Evolutionary conservation across 2,329 filamentous ascomycete species (phyloP), one percentile per base, ranked within the genome.

Genomic region (Seiridium cupressi): DNA sequence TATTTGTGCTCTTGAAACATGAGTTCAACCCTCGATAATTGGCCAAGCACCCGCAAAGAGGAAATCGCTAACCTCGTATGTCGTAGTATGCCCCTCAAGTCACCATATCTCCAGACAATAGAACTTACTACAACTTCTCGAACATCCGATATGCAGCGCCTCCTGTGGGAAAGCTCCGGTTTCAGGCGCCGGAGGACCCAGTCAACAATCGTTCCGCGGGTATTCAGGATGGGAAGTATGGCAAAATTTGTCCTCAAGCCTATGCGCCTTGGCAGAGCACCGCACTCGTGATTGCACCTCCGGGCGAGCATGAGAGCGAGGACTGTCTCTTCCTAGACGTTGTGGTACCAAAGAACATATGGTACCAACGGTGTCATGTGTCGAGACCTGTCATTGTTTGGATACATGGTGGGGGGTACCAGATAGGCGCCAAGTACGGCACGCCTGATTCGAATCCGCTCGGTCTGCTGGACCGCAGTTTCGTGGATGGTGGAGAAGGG

Each of bases 141-240:
- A 79, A 79, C 60, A 76, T 80, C 56, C 74, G 76, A 0, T 80
- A 76, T 64, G 78, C 75, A 2, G 77, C 77, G 8, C 75, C 77
- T 9, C 77, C 78, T 0, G 66, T 73, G 3, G 77, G 75, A 10
- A 65, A 73, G 9, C 67, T 77, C 9, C 72, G 78, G 42, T 80
- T 57, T 42, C 32, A 31, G 10, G 31, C 55, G 26, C 55, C 55
- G 13, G 42, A 32, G 13, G 40, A 36, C n/a, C 55, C 55, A 13
- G 42, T 48, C 26, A 35, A 32, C 42, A 57, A 57, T 18, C 55
- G 44, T 26, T 57, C 55, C 7, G 55, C 55, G 8, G 55, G 55
- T n/a, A 34, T 57, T 31, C 55, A 57, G 42, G 44, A 46, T 9
- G 55, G 55, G 8, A 10, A 4, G 5, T 57, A 46, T 34, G 55